Conservation (phyloP, 2,329 filamentous ascomycete genomes). For the Botrytis tulipae region DNA sequence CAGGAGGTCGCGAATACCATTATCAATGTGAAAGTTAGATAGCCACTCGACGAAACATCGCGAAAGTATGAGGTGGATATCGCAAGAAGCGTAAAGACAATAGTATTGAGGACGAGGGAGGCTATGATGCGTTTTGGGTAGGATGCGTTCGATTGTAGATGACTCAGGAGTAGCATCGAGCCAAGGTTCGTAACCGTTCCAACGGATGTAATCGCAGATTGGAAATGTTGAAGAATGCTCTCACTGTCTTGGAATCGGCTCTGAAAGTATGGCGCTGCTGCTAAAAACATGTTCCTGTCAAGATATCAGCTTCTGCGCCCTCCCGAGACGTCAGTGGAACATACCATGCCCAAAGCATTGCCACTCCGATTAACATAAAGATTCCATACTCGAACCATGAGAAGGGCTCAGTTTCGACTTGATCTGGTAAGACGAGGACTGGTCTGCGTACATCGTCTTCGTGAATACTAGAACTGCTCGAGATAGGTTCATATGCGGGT, state of each 20-base stretch:
- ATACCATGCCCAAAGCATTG: slow-evolving; percentile 98
- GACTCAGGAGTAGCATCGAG: slow-evolving; percentile 73
- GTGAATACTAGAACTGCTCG: slow-evolving; percentile 20
- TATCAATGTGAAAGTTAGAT: slow-evolving; percentile 77
- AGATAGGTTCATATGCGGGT: slow-evolving; percentile 33
- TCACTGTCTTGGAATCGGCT: slow-evolving; percentile 69
- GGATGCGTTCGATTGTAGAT: slow-evolving; percentile 76
- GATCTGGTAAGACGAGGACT: slow-evolving; percentile 25
- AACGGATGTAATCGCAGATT: slow-evolving; percentile 82
- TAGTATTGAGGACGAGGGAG: slow-evolving; percentile 74
- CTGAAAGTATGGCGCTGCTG: slow-evolving; percentile 90
- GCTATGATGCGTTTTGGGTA: slow-evolving; percentile 84
- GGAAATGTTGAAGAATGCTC: slow-evolving; percentile 78
- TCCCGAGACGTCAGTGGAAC: slow-evolving; percentile 34
- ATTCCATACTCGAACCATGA: slow-evolving; percentile 84
- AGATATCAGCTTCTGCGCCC: slow-evolving; percentile 16
- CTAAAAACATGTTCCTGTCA: slow-evolving; percentile 94
- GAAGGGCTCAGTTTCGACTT: slow-evolving; percentile 52
- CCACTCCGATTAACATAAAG: slow-evolving; percentile 80
- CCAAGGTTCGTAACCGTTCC: slow-evolving; percentile 80
- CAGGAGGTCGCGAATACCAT: slow-evolving; percentile 79
- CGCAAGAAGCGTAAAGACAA: slow-evolving; percentile 73
- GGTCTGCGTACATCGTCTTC: slow-evolving; percentile 22
- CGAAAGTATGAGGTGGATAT: slow-evolving; percentile 72
- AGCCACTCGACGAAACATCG: slow-evolving; percentile 58